A percentile compares a stretch with the other conserved stretches of the same genome.
phyloP scores from a whole-genome alignment of 306 rosid genomes.

The Mimosa bimucronata region DNA sequence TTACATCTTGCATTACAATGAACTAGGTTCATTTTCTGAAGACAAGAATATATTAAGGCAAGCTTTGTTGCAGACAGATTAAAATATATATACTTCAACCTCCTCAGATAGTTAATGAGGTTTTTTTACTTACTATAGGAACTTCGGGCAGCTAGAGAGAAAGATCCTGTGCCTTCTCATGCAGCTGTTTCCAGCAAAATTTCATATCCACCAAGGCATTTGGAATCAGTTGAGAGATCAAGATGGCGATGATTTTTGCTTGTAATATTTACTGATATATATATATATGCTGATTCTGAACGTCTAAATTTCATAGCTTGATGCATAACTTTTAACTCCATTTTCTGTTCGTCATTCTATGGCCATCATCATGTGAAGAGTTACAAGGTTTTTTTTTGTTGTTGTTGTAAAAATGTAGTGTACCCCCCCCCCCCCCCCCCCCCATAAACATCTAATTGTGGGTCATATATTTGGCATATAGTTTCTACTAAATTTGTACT shows the following conservation, averaged over 20 bases:
- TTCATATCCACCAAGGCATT: constrained; percentile 44
- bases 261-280: constrained; percentile 11
- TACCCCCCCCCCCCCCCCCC: constrained; percentile 10
- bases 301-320: constrained; percentile 28
- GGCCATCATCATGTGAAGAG: constrained; percentile 31
- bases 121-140: constrained; percentile 56
- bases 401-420: constrained; percentile 58
- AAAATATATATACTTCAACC: neutral
- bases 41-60: neutral
- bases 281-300: constrained; percentile 31
- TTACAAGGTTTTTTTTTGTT: constrained; percentile 33
- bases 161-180: constrained; percentile 44
- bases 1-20: neutral
- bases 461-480: neutral
- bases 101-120: constrained; percentile 1
- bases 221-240: constrained; percentile 47
- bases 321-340: constrained; percentile 7
- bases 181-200: constrained; percentile 47
- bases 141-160: constrained; percentile 65
- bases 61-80: neutral
- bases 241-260: constrained; percentile 53
- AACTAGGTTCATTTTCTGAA: neutral
- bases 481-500: neutral
- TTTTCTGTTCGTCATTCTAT: constrained; percentile 33
- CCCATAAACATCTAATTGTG: neutral